phyloP scores from a whole-genome alignment of 768 basidiomycete genomes.

The Lepiota brunneoincarnata region DNA sequence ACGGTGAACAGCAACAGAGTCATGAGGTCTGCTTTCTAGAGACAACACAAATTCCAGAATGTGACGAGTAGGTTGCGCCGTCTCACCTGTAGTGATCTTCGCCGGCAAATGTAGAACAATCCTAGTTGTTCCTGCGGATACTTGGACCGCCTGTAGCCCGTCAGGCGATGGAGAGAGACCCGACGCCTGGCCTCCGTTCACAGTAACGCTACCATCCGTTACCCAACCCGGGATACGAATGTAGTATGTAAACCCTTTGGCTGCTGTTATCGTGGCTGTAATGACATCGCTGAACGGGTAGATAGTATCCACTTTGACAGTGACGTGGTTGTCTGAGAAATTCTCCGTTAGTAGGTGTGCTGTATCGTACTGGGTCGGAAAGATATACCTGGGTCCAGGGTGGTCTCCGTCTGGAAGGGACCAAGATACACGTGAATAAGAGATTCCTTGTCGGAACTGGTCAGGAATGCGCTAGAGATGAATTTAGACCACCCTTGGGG shows the following conservation, averaged over 20 bases:
- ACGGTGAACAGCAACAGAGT: conserved; percentile 48
- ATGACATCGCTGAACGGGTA: conserved; percentile 51
- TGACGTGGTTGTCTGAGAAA: conserved; percentile 34
- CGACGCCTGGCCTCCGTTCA: too few relatives aligned
- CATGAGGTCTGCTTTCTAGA: too few relatives aligned
- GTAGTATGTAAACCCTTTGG: conserved; percentile 38
- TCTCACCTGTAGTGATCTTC: too few relatives aligned
- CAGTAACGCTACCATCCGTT: too few relatives aligned
- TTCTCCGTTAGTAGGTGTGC: neutral
- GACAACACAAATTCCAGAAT: too few relatives aligned
- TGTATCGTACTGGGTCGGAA: too few relatives aligned
- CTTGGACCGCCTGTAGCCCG: too few relatives aligned
- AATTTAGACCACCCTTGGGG: conserved; percentile 56
- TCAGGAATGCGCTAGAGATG: conserved; percentile 47
- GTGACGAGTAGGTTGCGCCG: too few relatives aligned
- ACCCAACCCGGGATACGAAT: too few relatives aligned
- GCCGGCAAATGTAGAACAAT: too few relatives aligned
- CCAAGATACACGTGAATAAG: conserved; percentile 47
- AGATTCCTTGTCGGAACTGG: conserved; percentile 36
- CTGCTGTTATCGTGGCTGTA: conserved; percentile 39
- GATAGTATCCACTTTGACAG: conserved; percentile 40
- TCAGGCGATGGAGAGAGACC: too few relatives aligned
- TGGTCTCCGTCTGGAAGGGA: conserved; percentile 39
- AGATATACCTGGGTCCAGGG: conserved; percentile 32
- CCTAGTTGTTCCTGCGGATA: too few relatives aligned